Evolutionary conservation across 1,284 basidiomycete species (phyloP), one percentile per base, ranked within the genome.

Genomic region (Microbotryum intermedium): DNA sequence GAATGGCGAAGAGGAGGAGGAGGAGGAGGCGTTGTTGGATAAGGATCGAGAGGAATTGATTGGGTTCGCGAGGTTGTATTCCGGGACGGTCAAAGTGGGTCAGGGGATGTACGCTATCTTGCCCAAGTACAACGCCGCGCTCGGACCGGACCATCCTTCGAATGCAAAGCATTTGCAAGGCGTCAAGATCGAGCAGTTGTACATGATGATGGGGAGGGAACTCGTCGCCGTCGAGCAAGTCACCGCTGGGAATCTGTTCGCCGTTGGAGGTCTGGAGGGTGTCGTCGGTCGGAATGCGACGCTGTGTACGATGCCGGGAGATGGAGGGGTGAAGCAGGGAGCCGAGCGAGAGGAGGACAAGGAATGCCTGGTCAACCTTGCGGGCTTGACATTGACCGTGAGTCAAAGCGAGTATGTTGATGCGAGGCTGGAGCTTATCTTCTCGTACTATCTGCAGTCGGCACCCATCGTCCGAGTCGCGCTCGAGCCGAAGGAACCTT

Each of bases 121-220:
- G 50, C 95, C 95, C 10, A 97, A 97, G 77, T 97, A 91, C 77
- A 83, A 86, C 69, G 72, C 81, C n/a, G 65, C 80, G 2, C 77
- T 89, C 6, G 80, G 80, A 3, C 84, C 87, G 0, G 76, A 76
- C 2, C 84, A 94, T 70, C 81, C 85, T 9, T 75, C 76, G 34
- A 94, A 95, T 74, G 76, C 75, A n/a, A 83, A 82, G 65, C 82
- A 88, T 72, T 69, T 92, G 51, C 62, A 80, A n/a, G 74, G 78
- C 10, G 80, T 86, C 20, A 80, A 77, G 23, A 82, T 92, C 6
- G 82, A 85, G 62, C 85, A 85, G 7, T 76, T 99, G 57, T 99
- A 97, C 77, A 84, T 88, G 68, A 97, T 98, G 89, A 98, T 99
- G 95, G 95, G 95, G 4, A 80, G 90, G 45, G 93, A 97, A 71